Evolutionary conservation across 352 stramenopile genomes (phyloP).

Genomic region (Hyaloperonospora brassicae): DNA sequence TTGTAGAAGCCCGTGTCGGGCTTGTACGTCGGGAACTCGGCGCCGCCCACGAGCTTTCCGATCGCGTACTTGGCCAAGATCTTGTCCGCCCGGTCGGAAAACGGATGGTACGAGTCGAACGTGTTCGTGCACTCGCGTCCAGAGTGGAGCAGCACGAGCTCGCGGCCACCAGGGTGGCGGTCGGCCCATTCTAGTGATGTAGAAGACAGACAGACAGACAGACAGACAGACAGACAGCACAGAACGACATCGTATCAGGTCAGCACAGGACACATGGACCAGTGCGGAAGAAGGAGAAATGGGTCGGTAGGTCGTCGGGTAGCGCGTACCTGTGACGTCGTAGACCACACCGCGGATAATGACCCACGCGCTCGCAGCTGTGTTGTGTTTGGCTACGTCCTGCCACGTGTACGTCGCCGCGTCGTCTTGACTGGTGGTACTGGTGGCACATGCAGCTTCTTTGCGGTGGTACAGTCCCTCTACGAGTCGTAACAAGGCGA

Average conservation of each 20-base stretch:
- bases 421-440: conserved; percentile 14
- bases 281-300: no score
- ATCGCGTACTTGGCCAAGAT: conserved; percentile 82
- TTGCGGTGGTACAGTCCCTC: conserved; percentile 62
- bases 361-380: conserved; percentile 93
- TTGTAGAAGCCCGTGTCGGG: conserved; percentile 88
- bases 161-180: conserved; percentile 71
- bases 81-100: conserved; percentile 75
- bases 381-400: conserved; percentile 94
- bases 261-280: no score
- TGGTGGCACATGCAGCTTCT: conserved; percentile 12
- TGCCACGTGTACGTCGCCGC: conserved; percentile 88
- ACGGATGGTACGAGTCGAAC: conserved; percentile 89
- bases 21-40: conserved; percentile 88
- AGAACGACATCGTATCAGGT: no score
- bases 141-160: conserved; percentile 74
- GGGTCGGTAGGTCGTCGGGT: no score
- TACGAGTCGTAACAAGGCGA: neutral
- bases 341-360: conserved; percentile 92
- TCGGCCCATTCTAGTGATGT: conserved; percentile 56
- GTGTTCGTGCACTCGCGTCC: conserved; percentile 83
- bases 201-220: conserved; percentile 9
- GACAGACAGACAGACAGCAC: no score
- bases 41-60: conserved; percentile 60
- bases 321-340: conserved; percentile 79